Conservation (phyloP, 2,329 filamentous ascomycete species). For the Aspergillus caelatus region DNA sequence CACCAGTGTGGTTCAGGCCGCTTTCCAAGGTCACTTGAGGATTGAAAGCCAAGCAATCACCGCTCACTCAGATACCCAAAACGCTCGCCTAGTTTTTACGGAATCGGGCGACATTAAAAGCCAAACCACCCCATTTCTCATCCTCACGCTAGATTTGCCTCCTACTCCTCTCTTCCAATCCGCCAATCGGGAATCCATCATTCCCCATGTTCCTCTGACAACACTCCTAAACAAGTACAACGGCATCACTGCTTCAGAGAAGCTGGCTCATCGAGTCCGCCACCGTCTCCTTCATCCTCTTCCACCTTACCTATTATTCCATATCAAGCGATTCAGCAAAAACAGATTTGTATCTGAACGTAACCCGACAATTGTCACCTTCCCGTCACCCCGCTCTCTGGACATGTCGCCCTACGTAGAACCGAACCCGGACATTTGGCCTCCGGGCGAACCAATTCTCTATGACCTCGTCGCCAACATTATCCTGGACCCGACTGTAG, state of each 20-base stretch:
- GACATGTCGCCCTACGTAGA: conserved; percentile 92
- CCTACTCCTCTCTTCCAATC: conserved; percentile 94
- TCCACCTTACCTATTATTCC: conserved; percentile 87
- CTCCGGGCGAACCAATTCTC: conserved; percentile 79
- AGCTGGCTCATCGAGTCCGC: conserved; percentile 81
- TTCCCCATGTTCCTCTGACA: conserved; percentile 74
- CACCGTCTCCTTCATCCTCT: conserved; percentile 89
- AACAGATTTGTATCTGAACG: conserved; percentile 97
- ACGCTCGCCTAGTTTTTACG: conserved; percentile 88
- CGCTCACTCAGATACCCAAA: conserved; percentile 76
- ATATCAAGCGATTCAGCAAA: conserved; percentile 93
- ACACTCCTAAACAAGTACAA: conserved; percentile 91
- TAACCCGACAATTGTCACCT: conserved; percentile 97
- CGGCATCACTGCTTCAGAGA: conserved; percentile 82
- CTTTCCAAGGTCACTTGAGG: conserved; percentile 90
- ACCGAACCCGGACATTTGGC: conserved; percentile 72
- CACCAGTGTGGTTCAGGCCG: conserved; percentile 79
- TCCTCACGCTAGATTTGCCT: conserved; percentile 91
- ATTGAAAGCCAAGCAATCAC: conserved; percentile 94
- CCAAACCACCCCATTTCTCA: conserved; percentile 78
- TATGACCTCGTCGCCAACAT: conserved; percentile 98
- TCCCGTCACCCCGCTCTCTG: conserved; percentile 78
- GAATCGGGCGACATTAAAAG: conserved; percentile 81
- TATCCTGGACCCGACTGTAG: conserved; percentile 53
- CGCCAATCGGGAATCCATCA: conserved; percentile 91